A percentile compares a stretch with the other conserved stretches of the same genome.
Evolutionary conservation across 2,329 filamentous ascomycete genomes (phyloP).

Genomic region (Colletotrichum sp.): DNA sequence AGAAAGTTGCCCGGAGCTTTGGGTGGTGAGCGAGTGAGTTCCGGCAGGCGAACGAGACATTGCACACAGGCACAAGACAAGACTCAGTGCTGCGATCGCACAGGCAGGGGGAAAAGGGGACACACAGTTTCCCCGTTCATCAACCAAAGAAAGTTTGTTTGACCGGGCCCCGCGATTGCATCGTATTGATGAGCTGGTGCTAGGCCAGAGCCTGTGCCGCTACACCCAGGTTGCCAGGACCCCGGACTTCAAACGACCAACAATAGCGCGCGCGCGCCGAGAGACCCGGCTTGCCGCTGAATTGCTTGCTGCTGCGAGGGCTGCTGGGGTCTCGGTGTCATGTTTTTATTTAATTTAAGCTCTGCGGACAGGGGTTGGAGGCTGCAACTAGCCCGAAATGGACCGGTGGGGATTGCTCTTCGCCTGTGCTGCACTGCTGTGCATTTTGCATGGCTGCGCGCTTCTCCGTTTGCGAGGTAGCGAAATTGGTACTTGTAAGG

Average conservation of each 20-base stretch:
- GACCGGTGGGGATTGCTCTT: background rate
- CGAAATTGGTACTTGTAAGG: background rate
- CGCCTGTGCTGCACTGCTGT: background rate
- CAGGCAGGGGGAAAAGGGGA: background rate
- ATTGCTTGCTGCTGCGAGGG: background rate
- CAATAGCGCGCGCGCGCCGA: background rate
- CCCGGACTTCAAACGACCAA: background rate
- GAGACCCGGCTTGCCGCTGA: background rate
- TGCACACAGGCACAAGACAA: background rate
- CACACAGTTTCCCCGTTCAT: background rate
- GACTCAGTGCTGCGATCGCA: background rate
- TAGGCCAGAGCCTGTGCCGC: slow-evolving; percentile 1
- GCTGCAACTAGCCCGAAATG: background rate
- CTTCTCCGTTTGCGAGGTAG: background rate
- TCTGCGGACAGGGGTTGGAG: background rate
- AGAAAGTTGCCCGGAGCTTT: background rate
- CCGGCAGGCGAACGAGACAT: background rate
- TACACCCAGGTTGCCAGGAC: background rate
- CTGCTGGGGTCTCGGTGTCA: background rate
- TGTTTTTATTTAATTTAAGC: slow-evolving; percentile 9
- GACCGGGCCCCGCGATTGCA: slow-evolving; percentile 6
- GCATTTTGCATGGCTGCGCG: background rate
- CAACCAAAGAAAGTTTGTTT: background rate
- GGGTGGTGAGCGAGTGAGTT: background rate
- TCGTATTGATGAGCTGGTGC: slow-evolving; percentile 1